phyloP scores from a whole-genome alignment of 176 grass and related monocot species.

The Phoenix roebelenii region DNA sequence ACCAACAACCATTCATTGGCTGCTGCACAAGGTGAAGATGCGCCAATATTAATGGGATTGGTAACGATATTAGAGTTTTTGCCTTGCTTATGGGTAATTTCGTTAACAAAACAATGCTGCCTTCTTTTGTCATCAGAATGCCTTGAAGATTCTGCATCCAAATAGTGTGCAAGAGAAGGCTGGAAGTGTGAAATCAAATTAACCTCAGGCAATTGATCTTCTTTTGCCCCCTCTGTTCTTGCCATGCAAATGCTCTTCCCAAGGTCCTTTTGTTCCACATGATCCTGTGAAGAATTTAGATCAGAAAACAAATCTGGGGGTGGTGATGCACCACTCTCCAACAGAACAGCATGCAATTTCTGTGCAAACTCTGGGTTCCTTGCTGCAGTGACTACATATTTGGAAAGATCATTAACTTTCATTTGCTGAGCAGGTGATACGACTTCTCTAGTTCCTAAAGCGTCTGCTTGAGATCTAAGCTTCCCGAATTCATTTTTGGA shows the following conservation, averaged over 20 bases:
- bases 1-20: slow-evolving; percentile 1
- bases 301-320: slow-evolving; percentile 45
- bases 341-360: slow-evolving; percentile 57
- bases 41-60: neutral
- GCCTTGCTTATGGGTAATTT: neutral
- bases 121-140: slow-evolving; percentile 1
- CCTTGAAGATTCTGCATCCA: slow-evolving; percentile 15
- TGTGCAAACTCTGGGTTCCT: slow-evolving; percentile 45
- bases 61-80: no score
- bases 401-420: slow-evolving; percentile 53
- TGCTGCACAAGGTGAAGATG: neutral
- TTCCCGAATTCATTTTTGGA: slow-evolving; percentile 19
- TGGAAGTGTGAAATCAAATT: slow-evolving; percentile 1
- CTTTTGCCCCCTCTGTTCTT: slow-evolving; percentile 15
- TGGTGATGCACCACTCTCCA: slow-evolving; percentile 54
- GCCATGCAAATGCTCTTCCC: slow-evolving; percentile 10
- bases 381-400: slow-evolving; percentile 41
- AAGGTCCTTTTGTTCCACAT: slow-evolving; percentile 2
- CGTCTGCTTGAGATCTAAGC: neutral
- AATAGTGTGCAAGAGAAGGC: neutral
- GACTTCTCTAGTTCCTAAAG: slow-evolving; percentile 4
- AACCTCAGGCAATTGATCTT: slow-evolving; percentile 15
- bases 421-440: slow-evolving; percentile 31
- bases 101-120: neutral
- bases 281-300: slow-evolving; percentile 24